Evolutionary conservation across 1,139 yeast genomes (phyloP), one percentile per base, ranked within the genome.

Genomic region (Nakaseomyces nivariensis): DNA sequence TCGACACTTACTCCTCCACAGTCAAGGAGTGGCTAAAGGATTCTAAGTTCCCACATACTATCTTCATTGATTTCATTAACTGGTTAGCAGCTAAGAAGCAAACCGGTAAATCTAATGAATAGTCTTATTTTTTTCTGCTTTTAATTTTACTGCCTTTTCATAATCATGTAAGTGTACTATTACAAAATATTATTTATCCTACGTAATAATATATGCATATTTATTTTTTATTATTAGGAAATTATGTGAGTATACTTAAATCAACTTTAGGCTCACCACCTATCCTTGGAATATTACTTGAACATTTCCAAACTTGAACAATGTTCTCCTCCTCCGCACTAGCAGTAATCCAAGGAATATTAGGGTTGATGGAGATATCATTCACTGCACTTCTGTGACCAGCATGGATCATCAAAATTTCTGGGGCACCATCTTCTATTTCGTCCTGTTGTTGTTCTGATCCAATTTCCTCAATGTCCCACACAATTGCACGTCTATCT

Each of bases 361-460:
- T 60, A 3, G 83, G 81, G 60, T 83, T 82, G 75, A 87, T 81
- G 45, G 80, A 75, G 57, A 85, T 72, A 63, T 85, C 95, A 36
- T 82, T 80, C 9, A 85, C 82, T 1, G 83, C 75, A 10, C 88
- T 84, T 10, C 87, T 82, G 61, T 85, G 94, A 17, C 95, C 95
- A 37, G 92, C 94, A 60, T 85, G 95, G 81, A 85, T 82, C 89
- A 85, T 82, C 58, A 85, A 73, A 37, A 85, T 67, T 61, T 85
- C 95, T 5, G 92, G 89, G 45, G 85, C 82, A 45, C 92, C 95
- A 60, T 85, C 94, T 38, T 83, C 85, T 55, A 84, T 84, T 61
- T 85, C 95, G 54, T 80, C 85, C 54, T 79, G 86, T n/a, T 72
- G 73, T 63, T 84, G 92, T 59, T 85, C 94, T 57, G 82, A 86